phyloP scores from a whole-genome alignment of 2,329 filamentous ascomycete genomes.

The Cordyceps tenuipes region DNA sequence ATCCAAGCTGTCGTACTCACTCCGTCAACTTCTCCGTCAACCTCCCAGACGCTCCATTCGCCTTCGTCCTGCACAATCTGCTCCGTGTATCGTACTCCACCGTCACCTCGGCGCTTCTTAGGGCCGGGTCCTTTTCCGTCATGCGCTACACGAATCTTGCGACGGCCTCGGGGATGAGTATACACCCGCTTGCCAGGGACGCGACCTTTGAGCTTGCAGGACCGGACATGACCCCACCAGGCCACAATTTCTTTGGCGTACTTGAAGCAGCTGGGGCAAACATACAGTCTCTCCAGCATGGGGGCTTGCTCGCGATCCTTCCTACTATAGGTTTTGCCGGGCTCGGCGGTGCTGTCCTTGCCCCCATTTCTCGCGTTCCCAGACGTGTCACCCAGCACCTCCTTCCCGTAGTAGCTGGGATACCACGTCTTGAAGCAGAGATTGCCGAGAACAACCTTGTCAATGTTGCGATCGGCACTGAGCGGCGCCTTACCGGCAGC shows the following conservation, averaged over 20 bases:
- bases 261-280: conserved; percentile 91
- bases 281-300: conserved; percentile 63
- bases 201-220: conserved; percentile 43
- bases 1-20: conserved; percentile 32
- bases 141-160: conserved; percentile 30
- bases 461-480: conserved; percentile 64
- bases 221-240: conserved; percentile 49
- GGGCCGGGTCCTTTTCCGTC: conserved; percentile 23
- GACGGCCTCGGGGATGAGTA: conserved; percentile 42
- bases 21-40: conserved; percentile 80
- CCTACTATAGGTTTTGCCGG: conserved; percentile 22
- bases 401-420: conserved; percentile 80
- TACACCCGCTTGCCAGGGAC: conserved; percentile 70
- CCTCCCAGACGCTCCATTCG: conserved; percentile 81
- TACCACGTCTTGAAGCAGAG: conserved; percentile 86
- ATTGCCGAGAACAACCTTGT: conserved; percentile 78
- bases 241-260: conserved; percentile 61
- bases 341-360: conserved; percentile 18
- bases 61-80: conserved; percentile 50
- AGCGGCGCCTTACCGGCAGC: conserved; percentile 27
- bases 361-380: conserved; percentile 21
- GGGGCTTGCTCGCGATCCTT: conserved; percentile 29
- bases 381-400: conserved; percentile 46
- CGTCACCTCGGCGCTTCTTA: conserved; percentile 31
- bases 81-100: conserved; percentile 31